These are phyloP conservation scores for Phytomonas sp. DNA, from an alignment of 208 protist species.

Conservation along the genomic window DNA sequence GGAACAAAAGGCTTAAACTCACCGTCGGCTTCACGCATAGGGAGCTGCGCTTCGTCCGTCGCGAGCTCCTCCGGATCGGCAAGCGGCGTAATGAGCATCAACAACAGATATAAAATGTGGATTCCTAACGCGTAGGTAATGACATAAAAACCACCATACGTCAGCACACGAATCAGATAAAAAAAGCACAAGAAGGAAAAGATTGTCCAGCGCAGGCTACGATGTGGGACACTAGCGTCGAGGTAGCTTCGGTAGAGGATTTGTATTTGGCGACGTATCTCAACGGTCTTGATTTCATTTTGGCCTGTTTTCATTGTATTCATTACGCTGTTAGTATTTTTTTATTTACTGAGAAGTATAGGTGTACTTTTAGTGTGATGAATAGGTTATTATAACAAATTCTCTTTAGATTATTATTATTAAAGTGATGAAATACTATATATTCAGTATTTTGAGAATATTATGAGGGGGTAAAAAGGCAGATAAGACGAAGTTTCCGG, in stretches of 20 bases:
- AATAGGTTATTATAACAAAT: neutral
- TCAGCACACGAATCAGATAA: constrained; percentile 69
- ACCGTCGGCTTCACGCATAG: constrained; percentile 51
- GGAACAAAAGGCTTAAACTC: constrained; percentile 95
- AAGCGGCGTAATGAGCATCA: constrained; percentile 93
- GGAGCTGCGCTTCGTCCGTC: constrained; percentile 30
- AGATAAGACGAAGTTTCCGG: no score
- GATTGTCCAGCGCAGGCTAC: constrained; percentile 58
- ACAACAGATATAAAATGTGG: constrained; percentile 93
- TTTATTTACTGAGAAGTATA: neutral
- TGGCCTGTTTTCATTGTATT: neutral
- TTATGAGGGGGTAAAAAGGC: no score
- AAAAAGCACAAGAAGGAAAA: constrained; percentile 58
- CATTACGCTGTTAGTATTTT: neutral
- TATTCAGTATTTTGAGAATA: no score
- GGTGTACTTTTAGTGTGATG: neutral
- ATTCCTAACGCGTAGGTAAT: constrained; percentile 95
- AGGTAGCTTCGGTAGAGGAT: constrained; percentile 46
- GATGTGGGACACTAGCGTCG: constrained; percentile 64
- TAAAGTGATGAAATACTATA: neutral
- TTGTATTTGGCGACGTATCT: neutral
- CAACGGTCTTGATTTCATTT: neutral
- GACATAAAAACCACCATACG: constrained; percentile 90
- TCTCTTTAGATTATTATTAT: neutral
- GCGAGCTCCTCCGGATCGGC: constrained; percentile 80